A percentile compares a stretch with the other conserved stretches of the same genome.
phyloP scores from a whole-genome alignment of 768 basidiomycete species.

The Termitomyces sp. region DNA sequence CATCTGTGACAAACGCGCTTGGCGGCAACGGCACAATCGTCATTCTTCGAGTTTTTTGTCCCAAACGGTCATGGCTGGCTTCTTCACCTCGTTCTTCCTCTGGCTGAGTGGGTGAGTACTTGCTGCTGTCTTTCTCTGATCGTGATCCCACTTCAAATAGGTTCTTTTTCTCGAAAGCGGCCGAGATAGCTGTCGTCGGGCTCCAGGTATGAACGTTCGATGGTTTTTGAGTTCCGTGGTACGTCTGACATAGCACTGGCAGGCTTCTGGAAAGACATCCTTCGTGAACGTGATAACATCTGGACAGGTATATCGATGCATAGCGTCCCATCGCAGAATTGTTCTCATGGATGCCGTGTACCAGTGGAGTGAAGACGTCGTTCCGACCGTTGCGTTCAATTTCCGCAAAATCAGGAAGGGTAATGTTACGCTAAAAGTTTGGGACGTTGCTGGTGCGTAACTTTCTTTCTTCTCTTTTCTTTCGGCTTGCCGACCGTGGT shows the following conservation, averaged over 20 bases:
- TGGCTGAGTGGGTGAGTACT: conserved; percentile 39
- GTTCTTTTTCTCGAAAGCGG: conserved; percentile 81
- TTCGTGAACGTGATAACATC: conserved; percentile 89
- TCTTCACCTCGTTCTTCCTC: conserved; percentile 36
- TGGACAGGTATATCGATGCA: conserved; percentile 53
- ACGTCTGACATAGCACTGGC: not conserved
- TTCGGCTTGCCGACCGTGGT: not conserved
- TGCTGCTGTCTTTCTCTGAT: not conserved
- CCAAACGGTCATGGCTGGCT: conserved; percentile 27
- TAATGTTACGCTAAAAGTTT: conserved; percentile 87
- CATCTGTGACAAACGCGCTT: not conserved
- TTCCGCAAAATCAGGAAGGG: conserved; percentile 84
- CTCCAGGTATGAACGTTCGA: conserved; percentile 51
- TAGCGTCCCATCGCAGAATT: not conserved
- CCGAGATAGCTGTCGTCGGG: conserved; percentile 89
- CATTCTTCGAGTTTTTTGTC: not conserved
- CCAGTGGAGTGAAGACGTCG: conserved; percentile 95
- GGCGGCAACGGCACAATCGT: not conserved
- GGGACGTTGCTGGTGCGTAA: conserved; percentile 85
- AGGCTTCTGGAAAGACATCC: conserved; percentile 95
- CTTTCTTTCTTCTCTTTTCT: not conserved
- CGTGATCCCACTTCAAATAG: conserved; percentile 23
- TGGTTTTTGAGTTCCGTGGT: not conserved
- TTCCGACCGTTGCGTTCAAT: conserved; percentile 92
- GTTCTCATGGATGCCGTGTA: conserved; percentile 6